Conservation (phyloP, 108 stramenopile species). For the Cylindrotheca fusiformis region DNA sequence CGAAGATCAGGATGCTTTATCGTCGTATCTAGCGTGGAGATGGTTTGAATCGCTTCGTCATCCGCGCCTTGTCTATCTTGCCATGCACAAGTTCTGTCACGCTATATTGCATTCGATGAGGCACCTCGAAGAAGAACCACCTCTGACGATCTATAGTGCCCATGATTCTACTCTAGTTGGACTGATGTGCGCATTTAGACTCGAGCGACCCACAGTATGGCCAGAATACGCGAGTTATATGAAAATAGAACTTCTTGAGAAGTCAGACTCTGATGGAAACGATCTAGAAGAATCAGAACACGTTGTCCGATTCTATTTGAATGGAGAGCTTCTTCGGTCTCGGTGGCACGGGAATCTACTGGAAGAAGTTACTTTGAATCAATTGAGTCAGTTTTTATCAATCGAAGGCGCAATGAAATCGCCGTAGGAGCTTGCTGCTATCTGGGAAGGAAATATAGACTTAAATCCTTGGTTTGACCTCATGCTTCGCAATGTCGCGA, state of each 20-base stretch:
- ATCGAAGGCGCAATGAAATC: background rate
- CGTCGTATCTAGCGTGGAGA: constrained; percentile 62
- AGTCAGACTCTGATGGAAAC: background rate
- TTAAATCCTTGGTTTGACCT: too few relatives aligned
- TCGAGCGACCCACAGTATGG: constrained; percentile 66
- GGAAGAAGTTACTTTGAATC: background rate
- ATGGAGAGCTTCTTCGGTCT: background rate
- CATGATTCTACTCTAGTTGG: constrained; percentile 86
- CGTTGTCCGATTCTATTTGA: background rate
- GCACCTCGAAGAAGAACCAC: too few relatives aligned
- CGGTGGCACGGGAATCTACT: background rate
- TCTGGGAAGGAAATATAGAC: too few relatives aligned
- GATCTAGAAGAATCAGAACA: background rate
- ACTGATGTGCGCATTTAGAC: constrained; percentile 64
- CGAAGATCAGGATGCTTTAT: constrained; percentile 58
- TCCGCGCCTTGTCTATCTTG: constrained; percentile 59
- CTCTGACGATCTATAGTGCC: constrained; percentile 64
- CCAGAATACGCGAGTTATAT: constrained; percentile 75
- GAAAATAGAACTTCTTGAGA: constrained; percentile 70
- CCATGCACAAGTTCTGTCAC: constrained; percentile 77
- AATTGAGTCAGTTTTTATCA: background rate
- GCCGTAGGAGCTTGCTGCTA: too few relatives aligned
- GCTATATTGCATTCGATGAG: too few relatives aligned
- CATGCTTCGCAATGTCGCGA: constrained; percentile 34
- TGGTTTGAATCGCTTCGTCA: constrained; percentile 76